phyloP scores from a whole-genome alignment of 1,139 yeast species.

The Taphrina populina region DNA sequence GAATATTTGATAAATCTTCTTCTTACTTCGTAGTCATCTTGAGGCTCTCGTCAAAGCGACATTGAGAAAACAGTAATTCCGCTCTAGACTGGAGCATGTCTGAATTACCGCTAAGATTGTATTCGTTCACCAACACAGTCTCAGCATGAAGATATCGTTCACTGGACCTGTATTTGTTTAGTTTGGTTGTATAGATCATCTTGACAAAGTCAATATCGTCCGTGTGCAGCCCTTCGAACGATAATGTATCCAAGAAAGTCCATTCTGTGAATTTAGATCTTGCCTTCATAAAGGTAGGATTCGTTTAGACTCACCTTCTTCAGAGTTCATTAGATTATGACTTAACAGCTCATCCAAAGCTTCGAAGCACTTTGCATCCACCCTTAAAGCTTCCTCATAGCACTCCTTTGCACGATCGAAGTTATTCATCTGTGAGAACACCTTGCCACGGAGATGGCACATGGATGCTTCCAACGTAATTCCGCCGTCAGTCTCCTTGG shows the following conservation, averaged over 20 bases:
- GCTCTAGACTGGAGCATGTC: conserved; percentile 72
- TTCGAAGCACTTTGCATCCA: conserved; percentile 89
- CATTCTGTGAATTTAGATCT: no score
- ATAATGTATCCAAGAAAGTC: conserved; percentile 66
- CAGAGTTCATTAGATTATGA: conserved; percentile 75
- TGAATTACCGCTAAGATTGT: conserved; percentile 63
- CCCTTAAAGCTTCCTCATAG: conserved; percentile 78
- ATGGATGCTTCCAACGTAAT: conserved; percentile 70
- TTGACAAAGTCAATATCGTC: conserved; percentile 79
- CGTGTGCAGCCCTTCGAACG: conserved; percentile 60
- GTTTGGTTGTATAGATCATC: conserved; percentile 69
- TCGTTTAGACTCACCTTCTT: conserved; percentile 55
- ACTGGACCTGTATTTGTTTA: conserved; percentile 66
- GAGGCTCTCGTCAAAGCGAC: conserved; percentile 75
- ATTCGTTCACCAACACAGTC: conserved; percentile 64
- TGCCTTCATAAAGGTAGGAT: not conserved
- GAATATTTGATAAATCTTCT: not conserved
- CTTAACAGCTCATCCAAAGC: conserved; percentile 79
- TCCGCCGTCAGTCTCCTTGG: conserved; percentile 39
- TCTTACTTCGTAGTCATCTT: conserved; percentile 60
- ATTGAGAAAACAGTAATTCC: conserved; percentile 70
- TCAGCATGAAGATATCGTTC: conserved; percentile 66
- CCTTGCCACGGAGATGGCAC: conserved; percentile 80
- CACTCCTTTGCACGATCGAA: conserved; percentile 85
- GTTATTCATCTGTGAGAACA: conserved; percentile 79